Base-by-base conservation (phyloP, 2,329 filamentous ascomycete species). In the Ascosphaera acerosa region DNA sequence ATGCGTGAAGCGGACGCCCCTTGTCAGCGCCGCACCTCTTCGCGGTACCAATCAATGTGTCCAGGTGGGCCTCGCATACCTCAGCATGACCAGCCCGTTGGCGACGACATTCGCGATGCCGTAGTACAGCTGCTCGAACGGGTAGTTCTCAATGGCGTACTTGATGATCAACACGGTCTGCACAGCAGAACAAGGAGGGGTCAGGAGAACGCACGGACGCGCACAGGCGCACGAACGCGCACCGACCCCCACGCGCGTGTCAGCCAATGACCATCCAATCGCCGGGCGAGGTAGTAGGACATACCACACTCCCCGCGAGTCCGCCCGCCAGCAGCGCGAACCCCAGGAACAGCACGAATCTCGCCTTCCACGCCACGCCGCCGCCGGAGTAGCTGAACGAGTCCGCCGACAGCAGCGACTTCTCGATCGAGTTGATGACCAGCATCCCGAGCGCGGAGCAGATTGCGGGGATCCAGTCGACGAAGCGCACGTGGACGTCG, bases 401-500 rank as follows among this genome's bases (percentile, higher is more conserved):
- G 45, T 75, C 70, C 19, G 64, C 66, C 23, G 59, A 62, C 34
- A 76, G 48, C 25, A 68, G 57, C 16, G 65, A 62, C 52, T 75
- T 75, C 44, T 76, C 70, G 43, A 76, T 74, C 37, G 61, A 67
- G 50, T 75, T 75, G 57, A 75, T 74, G 41, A 75, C 66, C 31
- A 75, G 59, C 70, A 75, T 74, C 36, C 70, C 70, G 18, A 75
- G 58, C 36, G 65, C 59, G 27, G 64, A 70, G 57, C 70, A 75
- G 51, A 76, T 75, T 36, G 64, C 62, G 3, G 70, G 70, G 40
- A 76, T 69, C 70, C 70, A 76, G 54, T 76, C 70, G 40, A 74
- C 60, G 49, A 75, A 74, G 48, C 64, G 72, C 44, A 75, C 60
- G 50, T 74, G 66, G 14, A 70, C 59, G 35, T 59, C 49, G 31